These are phyloP conservation scores for Solanum piurae DNA, from an alignment of 257 asterid species.

Conservation along the genomic window DNA sequence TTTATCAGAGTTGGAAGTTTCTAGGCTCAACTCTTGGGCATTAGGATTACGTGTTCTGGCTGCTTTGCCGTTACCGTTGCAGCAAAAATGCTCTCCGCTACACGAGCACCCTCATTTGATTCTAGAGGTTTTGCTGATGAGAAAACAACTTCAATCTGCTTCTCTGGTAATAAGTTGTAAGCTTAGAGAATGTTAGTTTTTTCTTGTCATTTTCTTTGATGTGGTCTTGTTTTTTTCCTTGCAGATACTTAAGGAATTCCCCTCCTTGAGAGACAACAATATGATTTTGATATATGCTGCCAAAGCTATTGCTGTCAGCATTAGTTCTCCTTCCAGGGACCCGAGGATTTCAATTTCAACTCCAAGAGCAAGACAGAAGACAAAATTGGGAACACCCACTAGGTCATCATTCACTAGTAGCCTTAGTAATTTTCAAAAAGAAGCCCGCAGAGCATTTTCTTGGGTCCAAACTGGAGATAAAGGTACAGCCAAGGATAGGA, in stretches of 20 bases:
- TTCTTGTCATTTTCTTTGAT: not conserved
- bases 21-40: slow-evolving; percentile 95
- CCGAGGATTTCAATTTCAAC: slow-evolving; percentile 52
- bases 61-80: slow-evolving; percentile 94
- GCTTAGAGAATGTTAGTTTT: not conserved
- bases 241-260: slow-evolving; percentile 85
- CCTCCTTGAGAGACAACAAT: slow-evolving; percentile 70
- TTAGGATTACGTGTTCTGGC: slow-evolving; percentile 96
- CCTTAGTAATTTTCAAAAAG: slow-evolving; percentile 85
- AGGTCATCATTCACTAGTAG: slow-evolving; percentile 78
- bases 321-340: slow-evolving; percentile 73
- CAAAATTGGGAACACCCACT: slow-evolving; percentile 59
- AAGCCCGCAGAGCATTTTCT: slow-evolving; percentile 96
- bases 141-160: slow-evolving; percentile 96
- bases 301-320: slow-evolving; percentile 80
- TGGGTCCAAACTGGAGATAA: slow-evolving; percentile 92
- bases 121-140: slow-evolving; percentile 90
- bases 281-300: slow-evolving; percentile 76
- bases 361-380: slow-evolving; percentile 78
- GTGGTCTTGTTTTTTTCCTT: slow-evolving; percentile 6
- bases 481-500: slow-evolving; percentile 74
- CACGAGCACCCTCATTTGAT: slow-evolving; percentile 96
- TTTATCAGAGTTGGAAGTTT: slow-evolving; percentile 77
- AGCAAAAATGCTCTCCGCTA: slow-evolving; percentile 90
- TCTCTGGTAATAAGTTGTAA: slow-evolving; percentile 49